Base-by-base conservation (phyloP, 1,284 basidiomycete species). In the Heliocybe sulcata region DNA sequence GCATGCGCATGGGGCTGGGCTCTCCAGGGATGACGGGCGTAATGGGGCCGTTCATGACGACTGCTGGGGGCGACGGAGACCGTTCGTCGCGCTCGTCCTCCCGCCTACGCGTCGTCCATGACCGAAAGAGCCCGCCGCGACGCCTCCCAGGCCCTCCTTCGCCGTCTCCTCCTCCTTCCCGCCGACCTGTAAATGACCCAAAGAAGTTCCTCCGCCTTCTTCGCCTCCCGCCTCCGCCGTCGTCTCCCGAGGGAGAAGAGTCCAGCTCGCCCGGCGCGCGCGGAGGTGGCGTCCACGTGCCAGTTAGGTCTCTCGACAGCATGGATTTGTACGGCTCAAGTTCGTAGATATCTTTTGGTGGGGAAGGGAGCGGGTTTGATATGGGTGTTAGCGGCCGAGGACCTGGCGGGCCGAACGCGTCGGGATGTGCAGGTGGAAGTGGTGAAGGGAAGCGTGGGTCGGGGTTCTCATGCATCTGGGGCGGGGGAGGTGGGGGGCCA, bases 351-450 rank as follows among this genome's bases (percentile, higher is more conserved):
- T 53, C 52, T 26, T 35, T 53, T 14, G 52, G 52, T 19, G 52
- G 52, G 6, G 14, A 11, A 4, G 52, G 52, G 12, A 53, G 52
- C 4, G 52, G 52, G 27, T 53, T 53, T 56, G n/a, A 54, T 6
- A 69, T 60, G 1, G 64, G 64, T 1, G 56, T 58, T 9, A 22
- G 56, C 1, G 61, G 63, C 26, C 53, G 55, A 20, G 52, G 45
- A 29, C 57, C 57, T n/a, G 59, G 35, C 8, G 65, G 65, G 25
- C 62, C 63, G 45, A 55, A 65, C 2, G 62, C 65, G 19, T 56
- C 55, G 2, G 62, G 55, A 54, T 57, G 61, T 8, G 68, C 59
- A 50, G 65, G 60, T 35, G 61, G 60, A 42, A 71, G 58, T 1
- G 65, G 67, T 12, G 47, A n/a, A 22, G 47, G 47, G 4, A 49